Evolutionary conservation across 768 basidiomycete species (phyloP).

Genomic region (Astraeus odoratus): DNA sequence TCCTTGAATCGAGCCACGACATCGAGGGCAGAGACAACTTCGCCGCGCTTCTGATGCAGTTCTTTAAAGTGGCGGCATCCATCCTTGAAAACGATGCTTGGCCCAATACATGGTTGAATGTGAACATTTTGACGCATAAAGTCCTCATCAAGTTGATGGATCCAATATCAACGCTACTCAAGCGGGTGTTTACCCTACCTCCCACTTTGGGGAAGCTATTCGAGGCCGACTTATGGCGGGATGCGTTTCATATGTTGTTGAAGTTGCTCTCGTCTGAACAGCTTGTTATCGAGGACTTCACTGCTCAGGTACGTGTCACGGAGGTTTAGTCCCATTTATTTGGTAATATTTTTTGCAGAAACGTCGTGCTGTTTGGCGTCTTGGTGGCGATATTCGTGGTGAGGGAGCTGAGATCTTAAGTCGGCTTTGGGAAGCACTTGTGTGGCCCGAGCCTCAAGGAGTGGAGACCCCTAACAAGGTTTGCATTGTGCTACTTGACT

Average conservation of each 20-base stretch:
- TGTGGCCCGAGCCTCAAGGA: slow-evolving; percentile 60
- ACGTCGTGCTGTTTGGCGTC: slow-evolving; percentile 91
- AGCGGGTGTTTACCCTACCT: slow-evolving; percentile 72
- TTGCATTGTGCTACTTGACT: slow-evolving; percentile 22
- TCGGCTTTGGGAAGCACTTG: slow-evolving; percentile 80
- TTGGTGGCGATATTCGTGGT: slow-evolving; percentile 93
- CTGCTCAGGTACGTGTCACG: slow-evolving; percentile 72
- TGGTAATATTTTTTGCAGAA: slow-evolving; percentile 43
- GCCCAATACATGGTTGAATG: slow-evolving; percentile 86
- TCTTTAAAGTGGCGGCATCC: slow-evolving; percentile 76
- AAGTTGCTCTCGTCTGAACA: slow-evolving; percentile 85
- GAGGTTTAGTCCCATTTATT: slow-evolving; percentile 1
- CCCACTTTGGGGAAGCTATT: slow-evolving; percentile 59
- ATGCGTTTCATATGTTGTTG: slow-evolving; percentile 74
- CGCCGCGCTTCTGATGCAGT: slow-evolving; percentile 57
- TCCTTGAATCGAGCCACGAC: slow-evolving; percentile 74
- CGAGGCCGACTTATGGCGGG: slow-evolving; percentile 72
- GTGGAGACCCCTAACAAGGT: slow-evolving; percentile 55
- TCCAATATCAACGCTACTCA: slow-evolving; percentile 68
- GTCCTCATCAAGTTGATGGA: slow-evolving; percentile 87
- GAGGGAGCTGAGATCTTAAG: slow-evolving; percentile 79
- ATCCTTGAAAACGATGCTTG: slow-evolving; percentile 86
- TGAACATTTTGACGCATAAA: slow-evolving; percentile 82
- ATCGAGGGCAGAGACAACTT: slow-evolving; percentile 86
- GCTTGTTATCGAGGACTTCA: slow-evolving; percentile 90